Evolutionary conservation across 2,329 filamentous ascomycete genomes (phyloP).

Genomic region (Fusarium caatingaense): DNA sequence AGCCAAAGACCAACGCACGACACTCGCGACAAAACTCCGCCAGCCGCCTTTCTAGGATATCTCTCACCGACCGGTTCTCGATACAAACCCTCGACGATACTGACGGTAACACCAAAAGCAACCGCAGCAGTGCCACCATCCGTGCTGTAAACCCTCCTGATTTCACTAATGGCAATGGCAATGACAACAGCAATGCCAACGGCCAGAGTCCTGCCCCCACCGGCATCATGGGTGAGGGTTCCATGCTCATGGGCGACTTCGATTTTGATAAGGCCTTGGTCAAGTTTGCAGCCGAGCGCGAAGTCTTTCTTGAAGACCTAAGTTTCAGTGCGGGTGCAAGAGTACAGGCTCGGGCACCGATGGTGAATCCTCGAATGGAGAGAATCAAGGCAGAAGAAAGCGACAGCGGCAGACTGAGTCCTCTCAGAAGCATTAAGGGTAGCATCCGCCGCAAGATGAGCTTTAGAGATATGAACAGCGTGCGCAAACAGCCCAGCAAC

Average conservation of each 20-base stretch:
- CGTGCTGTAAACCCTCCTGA: constrained; percentile 55
- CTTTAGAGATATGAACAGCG: constrained; percentile 93
- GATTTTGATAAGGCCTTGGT: constrained; percentile 94
- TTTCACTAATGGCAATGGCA: constrained; percentile 43
- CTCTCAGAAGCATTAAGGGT: constrained; percentile 74
- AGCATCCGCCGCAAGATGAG: constrained; percentile 94
- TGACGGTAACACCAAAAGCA: constrained; percentile 69
- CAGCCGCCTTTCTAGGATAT: constrained; percentile 67
- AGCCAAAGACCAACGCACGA: constrained; percentile 50
- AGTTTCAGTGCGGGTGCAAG: constrained; percentile 88
- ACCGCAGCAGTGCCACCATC: constrained; percentile 74
- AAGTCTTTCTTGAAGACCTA: constrained; percentile 92
- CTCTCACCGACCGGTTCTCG: constrained; percentile 63
- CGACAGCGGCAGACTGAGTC: constrained; percentile 65
- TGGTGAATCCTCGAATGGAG: constrained; percentile 83
- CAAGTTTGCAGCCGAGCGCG: constrained; percentile 95
- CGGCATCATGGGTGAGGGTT: constrained; percentile 48
- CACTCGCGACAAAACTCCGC: constrained; percentile 72
- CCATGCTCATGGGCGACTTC: constrained; percentile 69
- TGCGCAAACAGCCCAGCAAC: constrained; percentile 84
- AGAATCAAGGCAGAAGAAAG: constrained; percentile 82
- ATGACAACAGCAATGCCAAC: constrained; percentile 34
- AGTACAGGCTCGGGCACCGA: constrained; percentile 74
- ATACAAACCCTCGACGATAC: constrained; percentile 67
- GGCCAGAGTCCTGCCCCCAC: constrained; percentile 37